Evolutionary conservation across 495 filamentous ascomycete genomes (phyloP).

Genomic region (Hypoxylon lenormandii): DNA sequence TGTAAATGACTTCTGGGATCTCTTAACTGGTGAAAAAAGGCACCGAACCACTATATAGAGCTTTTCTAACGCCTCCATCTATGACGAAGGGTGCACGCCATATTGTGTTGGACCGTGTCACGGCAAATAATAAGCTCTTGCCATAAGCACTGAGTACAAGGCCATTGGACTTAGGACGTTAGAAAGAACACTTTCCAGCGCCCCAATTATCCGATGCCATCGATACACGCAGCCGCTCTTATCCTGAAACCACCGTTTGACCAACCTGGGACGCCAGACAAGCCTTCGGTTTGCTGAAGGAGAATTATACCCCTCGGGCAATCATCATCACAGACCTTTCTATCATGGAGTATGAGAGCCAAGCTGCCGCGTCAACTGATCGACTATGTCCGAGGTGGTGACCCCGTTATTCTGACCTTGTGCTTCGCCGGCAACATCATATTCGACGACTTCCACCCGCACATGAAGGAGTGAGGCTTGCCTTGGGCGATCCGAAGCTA

Average conservation of each 20-base stretch:
- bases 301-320: slow-evolving; percentile 3
- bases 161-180: too few relatives aligned
- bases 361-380: slow-evolving; percentile 1
- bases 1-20: too few relatives aligned
- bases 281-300: slow-evolving; percentile 1
- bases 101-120: too few relatives aligned
- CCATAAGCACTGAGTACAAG: too few relatives aligned
- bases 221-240: too few relatives aligned
- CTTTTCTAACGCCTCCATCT: too few relatives aligned
- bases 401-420: slow-evolving; percentile 2
- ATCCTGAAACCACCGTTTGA: not conserved
- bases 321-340: slow-evolving; percentile 6
- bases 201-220: too few relatives aligned
- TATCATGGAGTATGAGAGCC: slow-evolving; percentile 5
- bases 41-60: too few relatives aligned
- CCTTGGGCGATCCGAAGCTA: slow-evolving; percentile 3
- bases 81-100: too few relatives aligned
- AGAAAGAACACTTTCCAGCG: too few relatives aligned
- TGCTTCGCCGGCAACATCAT: not conserved
- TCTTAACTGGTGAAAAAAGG: too few relatives aligned
- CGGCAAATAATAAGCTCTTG: too few relatives aligned
- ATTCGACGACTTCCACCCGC: not conserved
- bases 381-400: slow-evolving; percentile 5
- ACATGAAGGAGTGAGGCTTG: slow-evolving; percentile 12
- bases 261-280: not conserved